phyloP scores from a whole-genome alignment of 371 early-diverging fungal genomes.

The Mucor piriformis region DNA sequence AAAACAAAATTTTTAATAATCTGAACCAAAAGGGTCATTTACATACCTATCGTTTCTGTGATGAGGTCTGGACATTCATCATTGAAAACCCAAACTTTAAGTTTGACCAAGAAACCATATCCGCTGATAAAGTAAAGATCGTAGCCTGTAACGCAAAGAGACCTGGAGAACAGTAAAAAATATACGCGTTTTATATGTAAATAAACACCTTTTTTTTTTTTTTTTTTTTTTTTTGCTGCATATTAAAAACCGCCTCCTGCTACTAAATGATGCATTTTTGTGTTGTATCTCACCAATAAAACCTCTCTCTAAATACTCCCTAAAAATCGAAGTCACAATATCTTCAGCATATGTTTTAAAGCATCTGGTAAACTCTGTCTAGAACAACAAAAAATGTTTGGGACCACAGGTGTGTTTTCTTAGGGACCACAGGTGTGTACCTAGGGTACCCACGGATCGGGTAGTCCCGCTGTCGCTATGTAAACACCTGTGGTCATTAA shows the following conservation, averaged over 20 bases:
- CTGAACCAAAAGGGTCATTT: constrained; percentile 68
- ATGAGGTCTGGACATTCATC: constrained; percentile 97
- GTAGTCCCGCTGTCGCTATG: too few species aligned
- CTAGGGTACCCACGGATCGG: too few species aligned
- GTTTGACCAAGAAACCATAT: constrained; percentile 80
- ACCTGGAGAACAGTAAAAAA: constrained; percentile 63
- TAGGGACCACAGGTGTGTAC: too few species aligned
- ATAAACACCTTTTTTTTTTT: not conserved
- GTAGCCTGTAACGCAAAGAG: constrained; percentile 85
- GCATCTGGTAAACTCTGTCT: too few species aligned
- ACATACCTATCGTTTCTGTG: constrained; percentile 89
- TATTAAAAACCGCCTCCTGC: not conserved
- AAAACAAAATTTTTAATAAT: not conserved
- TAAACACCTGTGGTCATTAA: too few species aligned
- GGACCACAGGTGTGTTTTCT: too few species aligned
- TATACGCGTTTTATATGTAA: not conserved
- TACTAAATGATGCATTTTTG: too few species aligned
- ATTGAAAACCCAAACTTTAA: constrained; percentile 85
- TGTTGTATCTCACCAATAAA: too few species aligned
- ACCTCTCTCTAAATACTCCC: too few species aligned
- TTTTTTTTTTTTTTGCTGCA: not conserved
- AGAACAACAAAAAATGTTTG: too few species aligned
- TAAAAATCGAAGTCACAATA: too few species aligned
- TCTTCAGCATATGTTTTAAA: too few species aligned
- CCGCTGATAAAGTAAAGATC: constrained; percentile 89